phyloP scores from a whole-genome alignment of 768 basidiomycete genomes.

The Nevesoporus exiguus region DNA sequence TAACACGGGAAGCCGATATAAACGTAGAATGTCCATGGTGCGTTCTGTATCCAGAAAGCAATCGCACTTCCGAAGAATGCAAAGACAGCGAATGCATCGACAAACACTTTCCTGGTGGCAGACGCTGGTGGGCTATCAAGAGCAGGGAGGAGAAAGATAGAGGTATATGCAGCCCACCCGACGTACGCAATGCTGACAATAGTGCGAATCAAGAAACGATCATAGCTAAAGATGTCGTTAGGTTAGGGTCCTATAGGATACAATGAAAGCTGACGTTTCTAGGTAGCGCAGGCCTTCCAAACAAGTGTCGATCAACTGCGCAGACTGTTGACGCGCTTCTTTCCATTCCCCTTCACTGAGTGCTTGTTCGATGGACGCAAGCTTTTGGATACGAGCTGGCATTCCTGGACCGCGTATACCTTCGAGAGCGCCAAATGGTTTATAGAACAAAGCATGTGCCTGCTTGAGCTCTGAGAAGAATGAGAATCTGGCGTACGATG shows the following conservation, averaged over 20 bases:
- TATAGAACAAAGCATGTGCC: slow-evolving; percentile 55
- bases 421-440: slow-evolving; percentile 54
- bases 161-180: slow-evolving; percentile 73
- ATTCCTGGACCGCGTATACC: slow-evolving; percentile 22
- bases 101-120: neutral
- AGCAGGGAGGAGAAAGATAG: slow-evolving; percentile 53
- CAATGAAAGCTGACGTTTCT: slow-evolving; percentile 47
- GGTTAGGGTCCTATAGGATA: neutral
- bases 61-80: slow-evolving; percentile 39
- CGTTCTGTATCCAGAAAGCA: slow-evolving; percentile 58
- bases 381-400: slow-evolving; percentile 33
- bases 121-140: slow-evolving; percentile 17
- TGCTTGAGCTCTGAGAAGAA: slow-evolving; percentile 54
- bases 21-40: slow-evolving; percentile 70
- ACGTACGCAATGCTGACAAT: slow-evolving; percentile 72
- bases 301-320: slow-evolving; percentile 48
- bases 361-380: slow-evolving; percentile 44
- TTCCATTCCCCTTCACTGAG: slow-evolving; percentile 44
- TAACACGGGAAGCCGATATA: slow-evolving; percentile 74
- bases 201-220: slow-evolving; percentile 63
- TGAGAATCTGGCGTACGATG: neutral
- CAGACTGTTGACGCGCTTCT: slow-evolving; percentile 47
- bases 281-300: slow-evolving; percentile 71
- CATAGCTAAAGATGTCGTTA: slow-evolving; percentile 46
- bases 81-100: slow-evolving; percentile 28